These are phyloP conservation scores for Bauhinia variegata DNA, from an alignment of 306 rosid species.

Conservation along the genomic window DNA sequence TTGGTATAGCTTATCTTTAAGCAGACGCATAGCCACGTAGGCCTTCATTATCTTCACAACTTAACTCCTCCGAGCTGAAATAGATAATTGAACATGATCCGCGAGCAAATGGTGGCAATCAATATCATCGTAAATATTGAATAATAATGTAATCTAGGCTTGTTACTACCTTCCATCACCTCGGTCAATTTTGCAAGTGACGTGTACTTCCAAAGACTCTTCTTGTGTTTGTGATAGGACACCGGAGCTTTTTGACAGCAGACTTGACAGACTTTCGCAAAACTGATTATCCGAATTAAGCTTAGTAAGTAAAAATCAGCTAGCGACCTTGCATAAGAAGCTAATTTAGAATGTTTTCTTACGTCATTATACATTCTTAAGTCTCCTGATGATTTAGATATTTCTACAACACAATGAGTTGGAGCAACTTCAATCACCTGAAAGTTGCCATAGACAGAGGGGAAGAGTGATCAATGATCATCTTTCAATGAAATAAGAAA, in stretches of 20 bases:
- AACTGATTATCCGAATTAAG: conserved; percentile 56
- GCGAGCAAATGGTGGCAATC: conserved; percentile 34
- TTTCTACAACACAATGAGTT: conserved; percentile 66
- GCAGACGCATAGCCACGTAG: conserved; percentile 46
- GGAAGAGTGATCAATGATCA: conserved; percentile 23
- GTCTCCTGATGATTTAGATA: conserved; percentile 77
- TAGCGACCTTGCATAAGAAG: conserved; percentile 14
- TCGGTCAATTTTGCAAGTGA: conserved; percentile 26
- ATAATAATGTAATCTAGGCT: conserved; percentile 27
- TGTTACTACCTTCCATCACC: conserved; percentile 44
- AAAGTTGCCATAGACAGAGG: conserved; percentile 29
- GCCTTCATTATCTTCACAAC: conserved; percentile 31
- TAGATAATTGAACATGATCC: conserved; percentile 27
- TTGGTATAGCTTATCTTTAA: conserved; percentile 28
- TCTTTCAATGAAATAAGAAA: background rate
- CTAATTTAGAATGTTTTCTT: conserved; percentile 22
- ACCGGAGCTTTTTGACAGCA: conserved; percentile 50
- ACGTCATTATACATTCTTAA: conserved; percentile 58
- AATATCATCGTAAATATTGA: conserved; percentile 11
- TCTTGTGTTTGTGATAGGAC: conserved; percentile 41
- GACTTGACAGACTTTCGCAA: conserved; percentile 66
- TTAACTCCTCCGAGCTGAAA: conserved; percentile 53
- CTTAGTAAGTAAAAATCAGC: conserved; percentile 20
- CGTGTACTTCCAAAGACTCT: conserved; percentile 34
- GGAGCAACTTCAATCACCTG: conserved; percentile 91